Evolutionary conservation across 108 stramenopile genomes (phyloP), one percentile per base, ranked within the genome.

Genomic region (Cyclotella atomus): DNA sequence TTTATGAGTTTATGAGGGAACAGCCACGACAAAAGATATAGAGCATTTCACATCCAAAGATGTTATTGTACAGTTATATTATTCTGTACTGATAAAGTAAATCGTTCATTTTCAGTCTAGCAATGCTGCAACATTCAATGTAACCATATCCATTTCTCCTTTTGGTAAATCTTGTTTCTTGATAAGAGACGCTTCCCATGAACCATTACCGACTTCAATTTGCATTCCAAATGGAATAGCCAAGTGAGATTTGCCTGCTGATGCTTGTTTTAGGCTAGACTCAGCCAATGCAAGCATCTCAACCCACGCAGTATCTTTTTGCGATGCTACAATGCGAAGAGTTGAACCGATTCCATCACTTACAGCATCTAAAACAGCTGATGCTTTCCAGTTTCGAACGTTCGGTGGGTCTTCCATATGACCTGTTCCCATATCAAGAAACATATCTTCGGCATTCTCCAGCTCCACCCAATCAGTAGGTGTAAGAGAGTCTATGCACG

Each of bases 101-200:
- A 10, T 19, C 9, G n/a, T 4, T 49, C 16, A n/a, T 32, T 57
- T 8, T 57, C 29, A 57, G 12, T 53, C 38, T 27, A 78, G 21
- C 56, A 80, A 50, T 24, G 57, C 71, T 15, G 67, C 50, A 23
- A 82, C 32, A 45, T 78, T 36, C 21, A 82, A 47, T 5, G 64
- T 57, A 38, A 73, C 76, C 41, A 78, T 46, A 67, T 82, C 81
- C 19, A 65, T 52, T 16, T 69, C 55, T 29, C 50, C 57, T 30
- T 44, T 45, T 10, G 76, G 72, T 17, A 82, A 34, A 52, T 73
- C 76, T 27, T 49, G 71, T 21, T 68, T 67, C 57, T 82, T 76
- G 59, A 94, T 85, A 2, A 91, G 72, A 0, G 92, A 89, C 34
- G 89, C 86, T 59, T 94, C 92, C 92, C 92, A 94, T 24, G 90